A percentile compares a stretch with the other conserved stretches of the same genome.
phyloP scores from a whole-genome alignment of 345 rosid genomes.

The Kandelia obovata region DNA sequence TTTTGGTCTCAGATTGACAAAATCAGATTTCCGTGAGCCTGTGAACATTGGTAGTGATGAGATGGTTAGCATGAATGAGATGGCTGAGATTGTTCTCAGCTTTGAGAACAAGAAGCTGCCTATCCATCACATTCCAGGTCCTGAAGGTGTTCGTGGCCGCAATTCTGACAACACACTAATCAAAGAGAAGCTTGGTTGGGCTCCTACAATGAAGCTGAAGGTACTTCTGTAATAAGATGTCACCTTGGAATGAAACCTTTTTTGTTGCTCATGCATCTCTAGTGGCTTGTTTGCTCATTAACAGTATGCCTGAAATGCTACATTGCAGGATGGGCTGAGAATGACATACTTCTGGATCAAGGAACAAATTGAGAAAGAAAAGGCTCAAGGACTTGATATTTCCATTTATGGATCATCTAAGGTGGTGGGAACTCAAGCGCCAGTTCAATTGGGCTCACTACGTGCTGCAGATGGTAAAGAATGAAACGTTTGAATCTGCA shows the following conservation, averaged over 20 bases:
- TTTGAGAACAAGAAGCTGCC: conserved; percentile 86
- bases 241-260: neutral
- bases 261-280: neutral
- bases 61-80: conserved; percentile 99
- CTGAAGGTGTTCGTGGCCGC: conserved; percentile 99
- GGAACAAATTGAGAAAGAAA: conserved; percentile 94
- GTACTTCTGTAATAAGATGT: conserved; percentile 29
- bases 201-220: conserved; percentile 93
- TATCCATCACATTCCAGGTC: conserved; percentile 94
- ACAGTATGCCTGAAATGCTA: neutral
- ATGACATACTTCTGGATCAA: conserved; percentile 95
- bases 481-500: conserved; percentile 30
- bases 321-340: conserved; percentile 80
- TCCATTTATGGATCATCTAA: conserved; percentile 84
- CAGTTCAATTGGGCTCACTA: conserved; percentile 89
- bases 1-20: conserved; percentile 59
- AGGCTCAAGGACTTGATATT: conserved; percentile 64
- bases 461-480: conserved; percentile 96
- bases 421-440: conserved; percentile 99
- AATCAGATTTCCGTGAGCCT: conserved; percentile 96
- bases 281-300: neutral
- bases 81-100: conserved; percentile 95
- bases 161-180: conserved; percentile 95
- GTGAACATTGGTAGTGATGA: conserved; percentile 99
- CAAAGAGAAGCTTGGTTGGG: conserved; percentile 99